Evolutionary conservation across 495 filamentous ascomycete genomes (phyloP).

Genomic region (Penicillium paxilli): DNA sequence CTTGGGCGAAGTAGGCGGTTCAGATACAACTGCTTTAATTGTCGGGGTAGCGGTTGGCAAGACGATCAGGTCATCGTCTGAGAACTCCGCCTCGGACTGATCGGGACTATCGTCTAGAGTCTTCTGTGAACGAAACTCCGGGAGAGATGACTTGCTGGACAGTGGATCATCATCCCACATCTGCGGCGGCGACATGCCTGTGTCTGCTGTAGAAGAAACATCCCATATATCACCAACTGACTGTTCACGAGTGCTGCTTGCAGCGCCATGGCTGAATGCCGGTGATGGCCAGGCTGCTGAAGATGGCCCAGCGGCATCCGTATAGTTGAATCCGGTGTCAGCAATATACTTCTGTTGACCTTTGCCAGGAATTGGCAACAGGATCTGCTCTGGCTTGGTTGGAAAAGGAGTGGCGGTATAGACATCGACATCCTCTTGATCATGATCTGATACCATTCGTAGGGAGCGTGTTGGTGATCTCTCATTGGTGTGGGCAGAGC

Average conservation of each 20-base stretch:
- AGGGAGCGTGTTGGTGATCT: slow-evolving; percentile 36
- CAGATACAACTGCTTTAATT: slow-evolving; percentile 41
- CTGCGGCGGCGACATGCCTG: slow-evolving; percentile 40
- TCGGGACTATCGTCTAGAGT: slow-evolving; percentile 19
- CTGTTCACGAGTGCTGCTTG: slow-evolving; percentile 32
- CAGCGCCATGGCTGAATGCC: slow-evolving; percentile 24
- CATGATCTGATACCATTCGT: slow-evolving; percentile 35
- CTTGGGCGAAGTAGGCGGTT: slow-evolving; percentile 25
- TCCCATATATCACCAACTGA: slow-evolving; percentile 41
- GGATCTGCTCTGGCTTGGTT: slow-evolving; percentile 53
- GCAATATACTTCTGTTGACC: slow-evolving; percentile 39
- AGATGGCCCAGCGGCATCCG: slow-evolving; percentile 15
- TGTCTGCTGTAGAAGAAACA: slow-evolving; percentile 42
- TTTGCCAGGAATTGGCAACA: slow-evolving; percentile 48
- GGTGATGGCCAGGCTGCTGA: slow-evolving; percentile 31
- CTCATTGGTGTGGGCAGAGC: slow-evolving; percentile 52
- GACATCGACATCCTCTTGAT: slow-evolving; percentile 39
- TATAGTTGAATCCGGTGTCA: slow-evolving; percentile 33
- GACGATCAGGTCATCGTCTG: slow-evolving; percentile 40
- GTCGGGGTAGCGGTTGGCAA: slow-evolving; percentile 40
- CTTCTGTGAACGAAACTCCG: slow-evolving; percentile 31
- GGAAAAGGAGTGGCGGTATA: slow-evolving; percentile 50
- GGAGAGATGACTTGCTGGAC: slow-evolving; percentile 45
- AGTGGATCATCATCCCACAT: slow-evolving; percentile 47
- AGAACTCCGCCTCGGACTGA: slow-evolving; percentile 29